Conservation (phyloP, 768 basidiomycete genomes). For the Russula abietina region DNA sequence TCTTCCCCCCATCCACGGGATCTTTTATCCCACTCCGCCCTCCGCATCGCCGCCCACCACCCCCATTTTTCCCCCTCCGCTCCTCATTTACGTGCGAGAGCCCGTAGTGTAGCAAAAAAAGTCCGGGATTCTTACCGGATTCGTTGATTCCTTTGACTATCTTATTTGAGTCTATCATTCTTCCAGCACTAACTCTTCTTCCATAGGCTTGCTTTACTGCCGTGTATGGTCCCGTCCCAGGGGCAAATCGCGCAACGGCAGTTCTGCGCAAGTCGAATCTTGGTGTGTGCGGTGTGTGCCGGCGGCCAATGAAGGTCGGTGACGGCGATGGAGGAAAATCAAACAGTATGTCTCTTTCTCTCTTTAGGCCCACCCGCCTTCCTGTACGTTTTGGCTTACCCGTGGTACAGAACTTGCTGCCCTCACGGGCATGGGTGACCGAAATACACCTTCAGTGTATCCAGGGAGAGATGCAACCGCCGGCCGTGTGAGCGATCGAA, state of each 20-base stretch:
- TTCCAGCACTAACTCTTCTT: neutral
- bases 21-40: neutral
- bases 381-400: conserved; percentile 17
- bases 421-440: conserved; percentile 82
- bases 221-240: conserved; percentile 86
- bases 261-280: conserved; percentile 68
- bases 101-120: neutral
- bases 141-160: neutral
- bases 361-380: neutral
- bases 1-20: no score
- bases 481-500: conserved; percentile 31
- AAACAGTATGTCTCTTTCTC: conserved; percentile 65
- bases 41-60: neutral
- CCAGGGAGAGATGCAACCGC: conserved; percentile 60
- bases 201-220: conserved; percentile 91
- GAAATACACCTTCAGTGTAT: conserved; percentile 47
- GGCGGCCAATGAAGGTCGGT: conserved; percentile 92
- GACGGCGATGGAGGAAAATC: conserved; percentile 81
- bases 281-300: conserved; percentile 95
- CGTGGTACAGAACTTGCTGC: conserved; percentile 74
- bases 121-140: neutral
- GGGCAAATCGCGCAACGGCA: conserved; percentile 43
- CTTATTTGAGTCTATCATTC: neutral
- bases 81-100: neutral
- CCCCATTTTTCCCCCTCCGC: neutral